Base-by-base conservation (phyloP, 768 basidiomycete genomes). In the Boletellus ananiceps region DNA sequence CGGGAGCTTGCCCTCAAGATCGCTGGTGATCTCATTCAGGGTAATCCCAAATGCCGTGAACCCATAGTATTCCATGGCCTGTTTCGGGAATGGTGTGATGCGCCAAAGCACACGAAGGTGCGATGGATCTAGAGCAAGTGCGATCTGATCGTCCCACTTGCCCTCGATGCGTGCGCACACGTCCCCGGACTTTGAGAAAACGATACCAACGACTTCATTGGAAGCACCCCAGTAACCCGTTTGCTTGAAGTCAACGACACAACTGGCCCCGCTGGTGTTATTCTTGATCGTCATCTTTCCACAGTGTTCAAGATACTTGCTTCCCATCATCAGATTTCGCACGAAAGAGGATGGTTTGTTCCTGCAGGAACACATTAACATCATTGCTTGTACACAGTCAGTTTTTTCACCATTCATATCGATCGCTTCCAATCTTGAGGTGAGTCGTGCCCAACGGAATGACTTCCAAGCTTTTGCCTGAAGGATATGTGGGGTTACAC, bases 391-490 rank as follows among this genome's bases (percentile, higher is more conserved):
- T 19, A 42, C 23, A 41, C 13, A 29, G 36, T 38, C 2, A 49
- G 8, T 27, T 35, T 34, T 23, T 78, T 57, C 55, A 86, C 91
- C 91, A 93, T 54, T 79, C 72, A 65, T 81, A 93, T 48, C 71
- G 69, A 61, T 90, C 85, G 11, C 78, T 61, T 14, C 79, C 86
- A 44, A 90, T 82, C 57, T 66, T 79, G 51, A 93, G 70, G 50
- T 78, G 79, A 19, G 81, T 85, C 3, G 71, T 79, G 12, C 92
- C 92, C 45, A 85, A 69, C 16, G 90, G 91, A 38, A 89, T 86
- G 40, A 94, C 81, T 68, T 93, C 92, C 58, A 93, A 69, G 57
- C 87, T 90, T 72, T 90, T 92, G n/a, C 91, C 90, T 90, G 44
- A 14, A 51, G 33, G 18, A 53, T 50, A 50, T 44, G 14, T 29